These are phyloP conservation scores for Pichia sp. DNA, from an alignment of 1,139 yeast species.

Conservation along the genomic window DNA sequence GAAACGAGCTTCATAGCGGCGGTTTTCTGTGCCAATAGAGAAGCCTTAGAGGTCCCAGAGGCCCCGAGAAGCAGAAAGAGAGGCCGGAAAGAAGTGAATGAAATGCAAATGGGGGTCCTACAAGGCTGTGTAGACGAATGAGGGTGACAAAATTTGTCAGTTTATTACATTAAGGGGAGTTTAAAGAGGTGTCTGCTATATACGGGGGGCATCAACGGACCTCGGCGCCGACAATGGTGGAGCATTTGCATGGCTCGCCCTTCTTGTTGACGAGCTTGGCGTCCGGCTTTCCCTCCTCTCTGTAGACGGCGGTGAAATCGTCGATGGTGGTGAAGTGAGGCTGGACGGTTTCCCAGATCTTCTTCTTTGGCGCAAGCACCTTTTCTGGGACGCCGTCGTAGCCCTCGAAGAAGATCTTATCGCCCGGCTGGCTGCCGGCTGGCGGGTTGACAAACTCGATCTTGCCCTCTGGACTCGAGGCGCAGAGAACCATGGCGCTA, in stretches of 20 bases:
- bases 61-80: not conserved
- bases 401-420: conserved; percentile 90
- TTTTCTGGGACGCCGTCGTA: conserved; percentile 85
- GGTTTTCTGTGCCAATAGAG: not conserved
- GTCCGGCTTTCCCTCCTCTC: conserved; percentile 71
- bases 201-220: conserved; percentile 49
- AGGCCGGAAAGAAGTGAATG: not conserved
- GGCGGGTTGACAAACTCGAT: conserved; percentile 97
- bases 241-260: conserved; percentile 69
- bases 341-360: conserved; percentile 93
- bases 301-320: conserved; percentile 70
- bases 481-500: conserved; percentile 95
- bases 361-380: conserved; percentile 96
- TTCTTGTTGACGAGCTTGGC: conserved; percentile 71
- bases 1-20: conserved; percentile 48
- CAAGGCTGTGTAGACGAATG: not conserved
- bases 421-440: conserved; percentile 91
- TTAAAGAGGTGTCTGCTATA: not conserved
- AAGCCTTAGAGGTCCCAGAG: not conserved
- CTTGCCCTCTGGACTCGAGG: conserved; percentile 52
- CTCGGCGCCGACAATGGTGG: conserved; percentile 61
- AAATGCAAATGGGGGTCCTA: not conserved
- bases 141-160: not conserved
- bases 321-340: conserved; percentile 83
- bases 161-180: not conserved